Evolutionary conservation across 805 yeast species (phyloP), one percentile per base, ranked within the genome.

Genomic region (Yueomyces sp.): DNA sequence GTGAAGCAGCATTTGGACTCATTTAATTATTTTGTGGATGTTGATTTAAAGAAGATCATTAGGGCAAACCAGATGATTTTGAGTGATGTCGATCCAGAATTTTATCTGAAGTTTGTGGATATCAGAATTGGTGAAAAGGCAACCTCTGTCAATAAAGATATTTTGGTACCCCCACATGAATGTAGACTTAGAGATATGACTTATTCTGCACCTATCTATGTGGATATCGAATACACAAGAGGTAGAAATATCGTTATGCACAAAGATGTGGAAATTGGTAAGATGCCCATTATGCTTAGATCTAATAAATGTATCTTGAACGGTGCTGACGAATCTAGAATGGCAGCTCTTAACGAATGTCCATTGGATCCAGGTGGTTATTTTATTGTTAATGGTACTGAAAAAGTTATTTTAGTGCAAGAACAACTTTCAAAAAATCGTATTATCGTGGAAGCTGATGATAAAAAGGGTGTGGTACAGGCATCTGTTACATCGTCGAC

Each of bases 281-380:
- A 95, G 57, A 92, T 92, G 96, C 98, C 98, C n/a, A 80, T 92
- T 55, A 92, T 92, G 98, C 72, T 92, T 53, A 73, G 96, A 54
- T 84, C 95, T 28, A 85, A 86, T 59, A 86, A 87, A 60, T 92
- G 98, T 72, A 79, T 85, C 34, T 68, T 92, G 47, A 77, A 77
- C 48, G 94, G 87, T 26, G 78, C 83, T 40, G 70, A 77, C 42
- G 95, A 90, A 55, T 62, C 67, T 31, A 81, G 77, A 52, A 90
- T 92, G 97, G 96, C 98, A 0, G 67, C 67, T 28, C 69, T 84
- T 52, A 81, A 85, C 53, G 98, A 92, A 64, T 92, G 98, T 64
- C 98, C 98, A 0, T 69, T 92, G 41, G 98, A 92, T 65, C 98
- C 98, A 5, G 98, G 98, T 66, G 98, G 98, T 55, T 92, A 92